Evolutionary conservation across 129 eudicot genomes (phyloP), one percentile per base, ranked within the genome.

Genomic region (Flaveria ramosissima): DNA sequence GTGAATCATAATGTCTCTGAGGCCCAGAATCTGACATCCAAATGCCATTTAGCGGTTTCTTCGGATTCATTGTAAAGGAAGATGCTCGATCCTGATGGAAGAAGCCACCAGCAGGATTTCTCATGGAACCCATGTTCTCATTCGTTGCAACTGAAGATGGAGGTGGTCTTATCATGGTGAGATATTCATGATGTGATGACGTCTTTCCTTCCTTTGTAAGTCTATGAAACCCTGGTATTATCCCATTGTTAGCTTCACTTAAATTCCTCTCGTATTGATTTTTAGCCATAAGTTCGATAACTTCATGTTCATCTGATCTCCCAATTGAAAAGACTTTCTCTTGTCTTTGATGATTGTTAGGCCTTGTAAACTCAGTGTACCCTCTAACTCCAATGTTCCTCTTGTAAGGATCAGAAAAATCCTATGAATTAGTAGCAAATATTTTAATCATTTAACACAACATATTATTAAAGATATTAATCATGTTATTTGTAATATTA

Each of bases 241-340:
- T 77, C n/a, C 64, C 55, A 20, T 27, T 61, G 66, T 48, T 75
- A 26, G 78, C 74, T 65, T 85, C 87, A 56, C 75, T 45, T 71
- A 77, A 81, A 60, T 76, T 80, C 70, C 92, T 83, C 70, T 94
- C 98, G 43, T 82, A 83, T 64, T 91, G 93, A 68, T 91, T 85
- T 74, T 84, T 87, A 0, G 97, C 97, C 90, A 94, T 50, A 1
- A 94, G 92, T 83, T 91, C 97, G 9, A 85, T 92, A 17, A 94
- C 82, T 55, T 91, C 98, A 75, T 83, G 85, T 63, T 91, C 98
- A 70, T 93, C 97, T 9, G 85, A 84, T 23, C 80, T 77, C 52
- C 82, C 91, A 50, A 56, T 72, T 0, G 81, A 73, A 41, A 84
- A 73, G 17, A 51, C 53, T 8, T 65, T 79, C 32, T 80, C 84